Conservation (phyloP, 2,329 filamentous ascomycete species). For the Botrytis byssoidea region DNA sequence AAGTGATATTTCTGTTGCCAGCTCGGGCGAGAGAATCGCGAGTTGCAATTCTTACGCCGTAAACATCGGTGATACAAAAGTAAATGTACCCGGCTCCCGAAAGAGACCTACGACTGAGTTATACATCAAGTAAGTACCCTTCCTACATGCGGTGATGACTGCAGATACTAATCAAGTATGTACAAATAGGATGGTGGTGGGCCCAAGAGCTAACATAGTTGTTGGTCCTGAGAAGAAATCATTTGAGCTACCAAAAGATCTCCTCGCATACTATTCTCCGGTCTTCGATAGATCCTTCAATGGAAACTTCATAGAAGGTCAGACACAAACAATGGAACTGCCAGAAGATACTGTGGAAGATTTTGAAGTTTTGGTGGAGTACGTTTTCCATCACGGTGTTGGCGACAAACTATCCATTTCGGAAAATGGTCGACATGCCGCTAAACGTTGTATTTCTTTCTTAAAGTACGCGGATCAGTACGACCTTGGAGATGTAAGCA, state of each 20-base stretch:
- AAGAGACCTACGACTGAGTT: neutral
- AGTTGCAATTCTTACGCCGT: neutral
- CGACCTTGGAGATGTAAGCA: neutral
- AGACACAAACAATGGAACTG: conserved; percentile 23
- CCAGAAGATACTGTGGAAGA: neutral
- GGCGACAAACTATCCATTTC: neutral
- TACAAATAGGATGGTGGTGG: neutral
- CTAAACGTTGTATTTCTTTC: neutral
- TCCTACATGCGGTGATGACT: neutral
- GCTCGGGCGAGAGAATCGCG: neutral
- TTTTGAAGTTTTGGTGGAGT: neutral
- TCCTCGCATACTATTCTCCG: conserved; percentile 25
- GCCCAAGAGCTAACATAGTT: conserved; percentile 20
- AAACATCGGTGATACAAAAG: neutral
- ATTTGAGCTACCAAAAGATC: conserved; percentile 23
- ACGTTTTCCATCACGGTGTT: neutral
- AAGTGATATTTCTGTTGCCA: neutral
- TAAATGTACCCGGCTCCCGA: neutral
- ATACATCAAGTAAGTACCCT: neutral
- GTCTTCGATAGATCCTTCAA: conserved; percentile 27
- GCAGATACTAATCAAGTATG: neutral
- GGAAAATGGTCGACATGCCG: neutral
- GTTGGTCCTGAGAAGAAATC: conserved; percentile 25
- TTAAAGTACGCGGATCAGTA: neutral
- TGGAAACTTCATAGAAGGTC: conserved; percentile 19